These are phyloP conservation scores for Gyromitra esculenta DNA, from an alignment of 2,329 filamentous ascomycete species.

Conservation along the genomic window DNA sequence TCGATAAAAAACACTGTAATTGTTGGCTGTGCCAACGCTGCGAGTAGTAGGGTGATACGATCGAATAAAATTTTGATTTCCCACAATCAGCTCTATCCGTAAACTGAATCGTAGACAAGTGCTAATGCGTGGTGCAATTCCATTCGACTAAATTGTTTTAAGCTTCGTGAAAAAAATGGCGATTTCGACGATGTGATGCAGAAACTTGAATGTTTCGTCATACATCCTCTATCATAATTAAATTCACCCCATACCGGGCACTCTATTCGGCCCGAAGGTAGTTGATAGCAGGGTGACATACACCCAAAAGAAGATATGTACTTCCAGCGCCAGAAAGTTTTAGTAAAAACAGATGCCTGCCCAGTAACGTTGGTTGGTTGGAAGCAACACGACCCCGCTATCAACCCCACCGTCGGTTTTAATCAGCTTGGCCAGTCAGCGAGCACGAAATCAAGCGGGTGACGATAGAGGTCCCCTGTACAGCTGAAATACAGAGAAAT, in stretches of 20 bases:
- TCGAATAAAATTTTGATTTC: too few relatives aligned
- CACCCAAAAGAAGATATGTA: background rate
- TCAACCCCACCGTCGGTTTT: conserved; percentile 29
- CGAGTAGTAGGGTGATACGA: background rate
- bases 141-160: background rate
- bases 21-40: background rate
- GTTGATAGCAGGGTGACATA: background rate
- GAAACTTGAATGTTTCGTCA: conserved; percentile 12
- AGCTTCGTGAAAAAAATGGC: background rate
- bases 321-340: background rate
- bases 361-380: conserved; percentile 5
- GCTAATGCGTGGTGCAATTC: conserved; percentile 6
- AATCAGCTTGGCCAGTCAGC: background rate
- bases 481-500: background rate
- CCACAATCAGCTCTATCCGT: background rate
- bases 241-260: background rate
- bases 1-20: background rate
- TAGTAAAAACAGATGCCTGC: background rate
- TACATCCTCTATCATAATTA: background rate
- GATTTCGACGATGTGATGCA: conserved; percentile 24
- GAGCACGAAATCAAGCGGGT: background rate
- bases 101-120: background rate
- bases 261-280: background rate
- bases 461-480: background rate
- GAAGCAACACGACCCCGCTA: conserved; percentile 33